Base-by-base conservation (phyloP, 768 basidiomycete species). In the Hirschioporus abietinus region DNA sequence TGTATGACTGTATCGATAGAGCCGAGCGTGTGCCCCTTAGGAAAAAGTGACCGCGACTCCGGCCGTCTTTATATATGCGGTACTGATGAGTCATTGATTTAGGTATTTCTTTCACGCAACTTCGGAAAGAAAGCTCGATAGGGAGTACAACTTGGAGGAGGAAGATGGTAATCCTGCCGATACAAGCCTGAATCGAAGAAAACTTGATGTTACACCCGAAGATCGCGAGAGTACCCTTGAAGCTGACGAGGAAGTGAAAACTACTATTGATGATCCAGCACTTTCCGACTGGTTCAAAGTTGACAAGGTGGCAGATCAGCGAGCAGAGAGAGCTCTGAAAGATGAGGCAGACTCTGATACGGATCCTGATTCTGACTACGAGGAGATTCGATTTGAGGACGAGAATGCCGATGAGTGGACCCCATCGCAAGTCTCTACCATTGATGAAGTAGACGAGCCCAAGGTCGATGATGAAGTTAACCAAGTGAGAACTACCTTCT, bases 101-200 rank as follows among this genome's bases (percentile, higher is more conserved):
- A 93, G 91, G 72, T 93, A 92, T 74, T 92, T 93, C 76, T 92
- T 93, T 78, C 85, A 90, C 71, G 87, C 91, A 4, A 90, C 87
- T 0, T 75, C 79, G 1, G 76, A 75, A 7, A 82, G 88, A 52
- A 78, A 75, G 69, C 76, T 78, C 20, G 78, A 76, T 10, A 80
- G 83, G 0, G 89, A 87, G 36, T 92, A 88, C 70, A 73, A 76
- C 15, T 65, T n/a, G 1, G 70, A 71, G 15, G 59, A 63, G 59
- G 72, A 71, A 24, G 69, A 69, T 17, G 64, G 23, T 60, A 66
- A 73, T 63, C 64, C 60, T 35, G 66, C 26, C 20, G 67, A 35
- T 12, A 58, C 42, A 57, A 65, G 63, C 60, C 18, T 60, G 15
- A 25, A 67, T 15, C 58, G 68, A 66, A 74, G 77, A 59, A 67